A percentile compares a stretch with the other conserved stretches of the same genome.
Evolutionary conservation across 2,329 filamentous ascomycete genomes (phyloP).

Genomic region (Hortaea sp.): DNA sequence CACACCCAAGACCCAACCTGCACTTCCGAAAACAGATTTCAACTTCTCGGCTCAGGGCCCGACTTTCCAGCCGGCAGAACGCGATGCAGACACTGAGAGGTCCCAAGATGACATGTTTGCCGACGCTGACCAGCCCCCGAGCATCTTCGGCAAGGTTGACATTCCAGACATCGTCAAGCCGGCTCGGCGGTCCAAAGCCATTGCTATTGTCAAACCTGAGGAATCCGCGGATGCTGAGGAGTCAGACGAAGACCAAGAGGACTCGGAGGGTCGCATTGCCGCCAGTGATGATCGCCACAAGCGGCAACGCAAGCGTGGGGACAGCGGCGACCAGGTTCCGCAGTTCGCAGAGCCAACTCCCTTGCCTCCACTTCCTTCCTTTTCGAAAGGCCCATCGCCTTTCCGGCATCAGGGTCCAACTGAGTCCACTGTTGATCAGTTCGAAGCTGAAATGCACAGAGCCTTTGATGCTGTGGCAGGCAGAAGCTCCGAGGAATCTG

Average conservation of each 20-base stretch:
- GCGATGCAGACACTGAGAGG: slow-evolving; percentile 11
- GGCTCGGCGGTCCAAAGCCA: slow-evolving; percentile 65
- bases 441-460: not conserved
- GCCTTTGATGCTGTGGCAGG: not conserved
- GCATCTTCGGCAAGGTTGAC: slow-evolving; percentile 35
- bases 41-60: slow-evolving; percentile 24
- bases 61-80: slow-evolving; percentile 18
- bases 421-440: not conserved
- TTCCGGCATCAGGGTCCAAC: not conserved
- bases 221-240: slow-evolving; percentile 12
- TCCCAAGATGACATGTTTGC: not conserved
- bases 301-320: slow-evolving; percentile 57
- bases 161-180: slow-evolving; percentile 58
- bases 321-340: slow-evolving; percentile 62
- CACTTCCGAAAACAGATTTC: slow-evolving; percentile 24
- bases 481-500: not conserved
- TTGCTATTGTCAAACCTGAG: slow-evolving; percentile 58
- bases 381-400: not conserved
- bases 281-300: slow-evolving; percentile 63
- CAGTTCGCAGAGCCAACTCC: slow-evolving; percentile 52
- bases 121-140: slow-evolving; percentile 14
- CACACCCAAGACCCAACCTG: slow-evolving; percentile 16
- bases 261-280: slow-evolving; percentile 51
- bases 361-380: slow-evolving; percentile 7
- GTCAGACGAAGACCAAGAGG: slow-evolving; percentile 35